A percentile compares a stretch with the other conserved stretches of the same genome.
Evolutionary conservation across 345 rosid genomes (phyloP).

Genomic region (Salix arbutifolia): DNA sequence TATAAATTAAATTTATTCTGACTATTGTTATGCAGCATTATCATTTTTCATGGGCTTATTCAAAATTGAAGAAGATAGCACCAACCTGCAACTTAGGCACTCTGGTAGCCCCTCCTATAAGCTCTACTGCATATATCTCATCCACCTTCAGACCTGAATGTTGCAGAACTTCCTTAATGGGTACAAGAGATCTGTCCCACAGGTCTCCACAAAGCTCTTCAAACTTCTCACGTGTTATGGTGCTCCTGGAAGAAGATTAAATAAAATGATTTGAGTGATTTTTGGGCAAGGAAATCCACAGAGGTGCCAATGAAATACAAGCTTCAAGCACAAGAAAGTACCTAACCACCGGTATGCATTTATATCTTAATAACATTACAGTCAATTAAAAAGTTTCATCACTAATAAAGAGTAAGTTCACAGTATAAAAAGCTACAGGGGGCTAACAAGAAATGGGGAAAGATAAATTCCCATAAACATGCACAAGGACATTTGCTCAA

Average conservation of each 20-base stretch:
- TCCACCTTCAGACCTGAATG: constrained; percentile 70
- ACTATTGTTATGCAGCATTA: not conserved
- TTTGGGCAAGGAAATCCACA: not conserved
- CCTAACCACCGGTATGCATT: not conserved
- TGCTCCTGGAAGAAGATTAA: constrained; percentile 63
- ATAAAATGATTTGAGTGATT: not conserved
- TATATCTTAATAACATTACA: not conserved
- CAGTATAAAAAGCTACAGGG: not conserved
- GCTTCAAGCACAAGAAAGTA: not conserved
- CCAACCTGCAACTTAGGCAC: constrained; percentile 98
- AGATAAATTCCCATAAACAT: not conserved
- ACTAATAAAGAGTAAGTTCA: not conserved
- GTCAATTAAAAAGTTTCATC: not conserved
- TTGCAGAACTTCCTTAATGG: constrained; percentile 70
- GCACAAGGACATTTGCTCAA: not conserved
- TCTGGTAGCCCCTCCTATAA: constrained; percentile 97
- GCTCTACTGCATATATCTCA: constrained; percentile 83
- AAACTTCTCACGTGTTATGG: constrained; percentile 87
- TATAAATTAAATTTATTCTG: not conserved
- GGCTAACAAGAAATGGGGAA: not conserved
- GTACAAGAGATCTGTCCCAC: constrained; percentile 86
- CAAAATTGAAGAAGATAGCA: not conserved
- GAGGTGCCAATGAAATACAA: not conserved
- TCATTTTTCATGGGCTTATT: not conserved
- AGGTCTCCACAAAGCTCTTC: constrained; percentile 93